These are phyloP conservation scores for Flaveria bidentis DNA, from an alignment of 129 eudicot species.

Conservation along the genomic window DNA sequence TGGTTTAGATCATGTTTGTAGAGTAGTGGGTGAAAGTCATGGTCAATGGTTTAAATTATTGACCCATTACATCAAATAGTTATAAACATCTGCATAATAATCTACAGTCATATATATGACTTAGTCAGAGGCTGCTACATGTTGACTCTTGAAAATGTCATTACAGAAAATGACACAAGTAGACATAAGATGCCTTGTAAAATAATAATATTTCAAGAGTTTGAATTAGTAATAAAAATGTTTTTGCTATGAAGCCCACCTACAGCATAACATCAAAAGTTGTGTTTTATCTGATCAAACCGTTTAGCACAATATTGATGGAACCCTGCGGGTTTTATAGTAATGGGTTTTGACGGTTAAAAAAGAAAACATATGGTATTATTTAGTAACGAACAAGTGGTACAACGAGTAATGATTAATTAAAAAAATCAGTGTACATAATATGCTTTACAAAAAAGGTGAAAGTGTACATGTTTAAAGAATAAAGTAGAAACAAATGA, in stretches of 20 bases:
- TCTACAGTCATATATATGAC: too few relatives aligned
- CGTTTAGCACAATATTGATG: background rate
- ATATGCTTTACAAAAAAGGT: constrained; percentile 10
- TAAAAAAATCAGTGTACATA: background rate
- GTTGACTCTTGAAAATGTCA: background rate
- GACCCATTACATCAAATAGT: too few relatives aligned
- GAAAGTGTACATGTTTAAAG: background rate
- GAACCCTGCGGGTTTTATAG: background rate
- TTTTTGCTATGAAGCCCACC: too few relatives aligned
- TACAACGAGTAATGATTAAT: background rate
- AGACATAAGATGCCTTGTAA: background rate
- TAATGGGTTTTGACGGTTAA: too few relatives aligned
- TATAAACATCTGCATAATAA: too few relatives aligned
- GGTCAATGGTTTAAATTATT: too few relatives aligned
- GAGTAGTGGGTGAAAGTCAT: too few relatives aligned
- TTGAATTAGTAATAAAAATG: too few relatives aligned
- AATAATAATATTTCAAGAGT: background rate
- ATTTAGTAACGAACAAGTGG: background rate
- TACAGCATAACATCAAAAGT: too few relatives aligned
- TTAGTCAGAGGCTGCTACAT: background rate
- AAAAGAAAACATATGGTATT: background rate
- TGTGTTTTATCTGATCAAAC: background rate
- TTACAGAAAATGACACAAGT: background rate
- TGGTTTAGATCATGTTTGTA: too few relatives aligned
- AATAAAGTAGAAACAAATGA: constrained; percentile 3